Base-by-base conservation (phyloP, 768 basidiomycete genomes). In the Russula foetens region DNA sequence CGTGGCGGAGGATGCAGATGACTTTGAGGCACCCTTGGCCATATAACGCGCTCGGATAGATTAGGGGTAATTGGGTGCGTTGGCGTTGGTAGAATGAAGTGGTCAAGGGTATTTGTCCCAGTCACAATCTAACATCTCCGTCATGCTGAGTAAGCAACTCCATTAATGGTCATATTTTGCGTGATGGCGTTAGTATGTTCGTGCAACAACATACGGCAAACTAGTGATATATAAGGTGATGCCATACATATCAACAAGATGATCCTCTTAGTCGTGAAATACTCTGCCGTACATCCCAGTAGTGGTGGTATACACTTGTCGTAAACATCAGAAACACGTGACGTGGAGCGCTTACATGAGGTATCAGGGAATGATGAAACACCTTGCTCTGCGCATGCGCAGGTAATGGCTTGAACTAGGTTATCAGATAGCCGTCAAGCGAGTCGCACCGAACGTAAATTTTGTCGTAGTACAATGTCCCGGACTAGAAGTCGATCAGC, bases 1-100 rank as follows among this genome's bases (percentile, higher is more conserved):
- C 9, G 95, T 98, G 5, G 76, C 91, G 0, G 90, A 84, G 0
- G 85, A 79, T 24, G 93, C 92, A 4, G 92, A 95, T 3, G 88
- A 89, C 69, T 90, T 92, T 56, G 52, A 15, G 19, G 71, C 68
- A 11, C 72, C 67, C 65, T 83, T 82, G 21, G 63, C 65, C 79
- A 81, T 80, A 24, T n/a, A 11, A 21, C 5, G 26, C n/a, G 21
- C n/a, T 35, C 28, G 7, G 33, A 38, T 28, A 24, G n/a, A 44
- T 28, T 21, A 19, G 4, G 21, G 28, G 31, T 5, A 11, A 33
- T 33, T 33, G 31, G 11, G 31, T 33, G 11, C n/a, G 31, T 33
- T 39, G 28, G 19, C n/a, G 17, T 43, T 31, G 21, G 23, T 50
- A 7, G 28, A 53, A 3, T 26, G 39, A 44, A 26, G 45, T 33